These are phyloP conservation scores for Raphidocelis subcapitata DNA, from an alignment of 139 green algal genomes.

Conservation along the genomic window DNA sequence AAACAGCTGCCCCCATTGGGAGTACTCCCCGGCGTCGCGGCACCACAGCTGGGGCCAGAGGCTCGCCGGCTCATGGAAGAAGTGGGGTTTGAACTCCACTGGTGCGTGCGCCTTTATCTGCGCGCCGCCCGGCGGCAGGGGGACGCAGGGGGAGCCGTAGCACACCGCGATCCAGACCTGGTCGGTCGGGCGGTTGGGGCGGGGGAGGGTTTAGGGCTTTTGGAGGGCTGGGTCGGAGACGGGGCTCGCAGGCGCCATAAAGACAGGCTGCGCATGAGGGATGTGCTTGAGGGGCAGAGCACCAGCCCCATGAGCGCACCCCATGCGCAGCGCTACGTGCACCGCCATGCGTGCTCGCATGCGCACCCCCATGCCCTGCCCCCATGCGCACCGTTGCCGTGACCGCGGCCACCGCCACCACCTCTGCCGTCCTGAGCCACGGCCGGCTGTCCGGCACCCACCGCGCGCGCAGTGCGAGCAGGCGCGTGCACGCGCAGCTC, in stretches of 20 bases:
- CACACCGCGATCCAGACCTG: not conserved
- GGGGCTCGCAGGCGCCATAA: too few species aligned
- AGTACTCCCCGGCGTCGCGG: not conserved
- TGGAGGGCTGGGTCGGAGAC: not conserved
- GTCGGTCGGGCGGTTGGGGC: not conserved
- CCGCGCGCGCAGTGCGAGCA: not conserved
- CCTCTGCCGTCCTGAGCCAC: not conserved
- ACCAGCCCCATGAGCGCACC: too few species aligned
- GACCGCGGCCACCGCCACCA: not conserved
- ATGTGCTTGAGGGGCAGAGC: too few species aligned
- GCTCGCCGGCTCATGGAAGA: not conserved
- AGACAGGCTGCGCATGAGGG: too few species aligned
- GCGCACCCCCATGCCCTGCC: too few species aligned
- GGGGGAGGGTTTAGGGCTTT: not conserved
- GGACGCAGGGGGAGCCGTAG: conserved; percentile 1
- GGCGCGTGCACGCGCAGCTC: not conserved
- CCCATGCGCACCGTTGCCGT: not conserved
- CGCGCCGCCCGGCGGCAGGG: not conserved
- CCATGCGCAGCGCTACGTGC: too few species aligned
- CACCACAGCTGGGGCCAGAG: not conserved
- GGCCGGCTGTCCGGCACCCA: not conserved
- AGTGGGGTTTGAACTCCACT: too few species aligned
- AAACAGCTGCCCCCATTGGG: not conserved
- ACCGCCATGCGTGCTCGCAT: too few species aligned
- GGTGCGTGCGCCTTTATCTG: not conserved